Percentiles rank a stretch among this genome's conserved stretches.
Evolutionary conservation across 1,139 yeast species (phyloP).

Genomic region (Candida sojae): DNA sequence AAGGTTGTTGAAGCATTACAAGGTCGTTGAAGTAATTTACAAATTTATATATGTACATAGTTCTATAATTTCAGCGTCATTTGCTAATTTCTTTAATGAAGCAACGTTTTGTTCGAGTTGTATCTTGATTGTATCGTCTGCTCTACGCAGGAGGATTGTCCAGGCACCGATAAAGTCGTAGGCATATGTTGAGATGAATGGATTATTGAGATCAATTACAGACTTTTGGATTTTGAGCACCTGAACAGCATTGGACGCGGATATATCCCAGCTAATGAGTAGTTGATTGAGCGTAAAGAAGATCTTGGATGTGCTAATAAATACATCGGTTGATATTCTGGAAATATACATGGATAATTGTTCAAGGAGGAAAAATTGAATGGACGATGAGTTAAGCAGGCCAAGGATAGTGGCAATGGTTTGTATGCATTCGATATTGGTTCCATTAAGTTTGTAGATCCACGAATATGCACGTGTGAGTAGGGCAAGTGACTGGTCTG

Average conservation of each 20-base stretch:
- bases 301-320: constrained; percentile 31
- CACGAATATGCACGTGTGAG: constrained; percentile 26
- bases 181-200: constrained; percentile 27
- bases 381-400: constrained; percentile 20
- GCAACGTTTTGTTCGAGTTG: constrained; percentile 9
- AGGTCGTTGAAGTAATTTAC: constrained; percentile 23
- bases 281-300: constrained; percentile 31
- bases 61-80: constrained; percentile 8
- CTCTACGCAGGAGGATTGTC: constrained; percentile 19
- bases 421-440: constrained; percentile 11
- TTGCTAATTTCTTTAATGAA: constrained; percentile 5
- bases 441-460: constrained; percentile 8
- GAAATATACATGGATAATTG: constrained; percentile 7
- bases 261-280: constrained; percentile 25
- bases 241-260: constrained; percentile 11
- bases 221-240: constrained; percentile 21
- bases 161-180: constrained; percentile 39
- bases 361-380: constrained; percentile 16
- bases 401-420: constrained; percentile 20
- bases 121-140: neutral
- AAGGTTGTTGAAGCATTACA: constrained; percentile 66
- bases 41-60: constrained; percentile 10
- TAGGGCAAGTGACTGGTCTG: constrained; percentile 22
- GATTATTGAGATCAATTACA: constrained; percentile 20
- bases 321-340: constrained; percentile 7